phyloP scores from a whole-genome alignment of 1,284 basidiomycete species.

The Trichosporon sp. region DNA sequence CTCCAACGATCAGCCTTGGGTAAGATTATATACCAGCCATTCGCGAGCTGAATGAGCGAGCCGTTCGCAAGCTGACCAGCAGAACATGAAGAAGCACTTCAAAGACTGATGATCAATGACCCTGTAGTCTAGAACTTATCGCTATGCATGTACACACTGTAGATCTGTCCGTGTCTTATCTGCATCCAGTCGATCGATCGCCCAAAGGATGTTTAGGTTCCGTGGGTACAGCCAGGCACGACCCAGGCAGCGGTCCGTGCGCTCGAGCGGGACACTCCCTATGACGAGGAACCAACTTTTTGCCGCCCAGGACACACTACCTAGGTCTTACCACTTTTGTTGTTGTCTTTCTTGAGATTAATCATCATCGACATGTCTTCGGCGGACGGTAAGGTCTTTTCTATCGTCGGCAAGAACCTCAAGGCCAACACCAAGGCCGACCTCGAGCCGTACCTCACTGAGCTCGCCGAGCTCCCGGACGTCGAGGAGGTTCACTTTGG shows the following conservation, averaged over 20 bases:
- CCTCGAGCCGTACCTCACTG: slow-evolving; percentile 74
- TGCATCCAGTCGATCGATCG: not conserved
- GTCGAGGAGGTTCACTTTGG: slow-evolving; percentile 90
- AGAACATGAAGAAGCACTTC: slow-evolving; percentile 21
- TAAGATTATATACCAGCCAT: slow-evolving; percentile 31
- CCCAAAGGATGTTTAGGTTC: not conserved
- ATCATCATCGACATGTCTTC: slow-evolving; percentile 31
- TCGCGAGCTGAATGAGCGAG: too few species aligned
- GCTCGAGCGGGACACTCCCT: not conserved
- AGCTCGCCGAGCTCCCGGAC: slow-evolving; percentile 64
- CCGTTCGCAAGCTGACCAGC: not conserved
- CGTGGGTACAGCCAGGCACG: slow-evolving; percentile 15
- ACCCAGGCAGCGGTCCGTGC: not conserved
- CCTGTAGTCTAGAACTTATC: not conserved
- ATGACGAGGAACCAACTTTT: slow-evolving; percentile 21
- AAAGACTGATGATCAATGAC: not conserved
- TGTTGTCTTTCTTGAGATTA: not conserved
- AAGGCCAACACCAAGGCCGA: slow-evolving; percentile 81
- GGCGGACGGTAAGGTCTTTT: slow-evolving; percentile 58
- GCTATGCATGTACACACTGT: not conserved
- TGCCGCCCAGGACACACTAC: not conserved
- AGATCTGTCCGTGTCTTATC: slow-evolving; percentile 2
- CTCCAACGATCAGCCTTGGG: slow-evolving; percentile 48
- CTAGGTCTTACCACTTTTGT: not conserved
- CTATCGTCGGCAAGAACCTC: slow-evolving; percentile 72